Percentiles rank a stretch among this genome's conserved stretches.
Evolutionary conservation across 495 filamentous ascomycete genomes (phyloP).

Genomic region (Hyaloscypha hepaticicola): DNA sequence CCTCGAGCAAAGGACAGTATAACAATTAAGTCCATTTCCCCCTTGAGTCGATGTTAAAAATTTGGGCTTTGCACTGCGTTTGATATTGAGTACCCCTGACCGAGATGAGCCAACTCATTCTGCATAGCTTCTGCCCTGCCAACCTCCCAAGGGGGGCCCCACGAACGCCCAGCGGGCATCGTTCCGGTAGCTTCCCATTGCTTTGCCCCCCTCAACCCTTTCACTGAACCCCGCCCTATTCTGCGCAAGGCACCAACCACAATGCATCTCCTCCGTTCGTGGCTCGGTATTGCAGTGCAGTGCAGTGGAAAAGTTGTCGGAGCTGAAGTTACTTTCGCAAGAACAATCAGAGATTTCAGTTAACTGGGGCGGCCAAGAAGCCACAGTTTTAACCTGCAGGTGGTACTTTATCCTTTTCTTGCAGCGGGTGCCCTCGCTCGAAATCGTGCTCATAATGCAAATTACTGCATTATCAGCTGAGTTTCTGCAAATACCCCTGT

Average conservation of each 20-base stretch:
- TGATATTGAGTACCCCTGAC: not conserved
- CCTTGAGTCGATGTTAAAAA: no score
- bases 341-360: not conserved
- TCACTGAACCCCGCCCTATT: not conserved
- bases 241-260: not conserved
- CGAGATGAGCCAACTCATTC: not conserved
- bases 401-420: constrained; percentile 1
- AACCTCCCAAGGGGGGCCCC: no score
- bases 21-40: no score
- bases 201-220: not conserved
- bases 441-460: not conserved
- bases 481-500: constrained; percentile 93
- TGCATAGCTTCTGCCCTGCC: not conserved
- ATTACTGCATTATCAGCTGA: constrained; percentile 57
- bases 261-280: not conserved
- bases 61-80: not conserved
- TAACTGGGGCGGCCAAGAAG: not conserved
- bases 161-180: no score
- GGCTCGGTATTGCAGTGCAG: not conserved
- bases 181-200: not conserved
- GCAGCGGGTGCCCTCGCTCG: not conserved
- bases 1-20: not conserved
- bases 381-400: not conserved
- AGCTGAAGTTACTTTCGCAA: not conserved
- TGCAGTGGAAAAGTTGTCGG: not conserved